Conservation (phyloP, 2,329 filamentous ascomycete genomes). For the Claviceps lovelessii region DNA sequence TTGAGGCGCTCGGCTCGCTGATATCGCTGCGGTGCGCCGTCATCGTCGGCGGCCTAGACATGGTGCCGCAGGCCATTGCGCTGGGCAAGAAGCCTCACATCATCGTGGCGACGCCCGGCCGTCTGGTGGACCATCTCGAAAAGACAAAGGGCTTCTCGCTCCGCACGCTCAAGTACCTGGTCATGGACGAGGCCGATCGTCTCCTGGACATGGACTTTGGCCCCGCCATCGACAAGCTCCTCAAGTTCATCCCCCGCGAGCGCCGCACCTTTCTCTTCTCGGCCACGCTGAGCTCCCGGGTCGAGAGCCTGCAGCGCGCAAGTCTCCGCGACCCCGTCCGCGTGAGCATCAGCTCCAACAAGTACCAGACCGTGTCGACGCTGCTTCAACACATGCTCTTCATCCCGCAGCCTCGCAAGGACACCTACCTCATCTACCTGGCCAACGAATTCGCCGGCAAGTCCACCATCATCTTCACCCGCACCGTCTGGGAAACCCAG, state of each 20-base stretch:
- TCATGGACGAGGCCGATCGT: constrained; percentile 90
- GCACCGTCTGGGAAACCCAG: constrained; percentile 85
- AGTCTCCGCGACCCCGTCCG: constrained; percentile 72
- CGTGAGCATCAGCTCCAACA: constrained; percentile 66
- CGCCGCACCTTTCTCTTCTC: constrained; percentile 79
- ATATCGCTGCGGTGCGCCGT: constrained; percentile 80
- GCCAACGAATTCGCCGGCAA: constrained; percentile 80
- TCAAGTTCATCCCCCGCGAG: constrained; percentile 72
- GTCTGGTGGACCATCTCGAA: constrained; percentile 81
- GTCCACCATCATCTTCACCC: constrained; percentile 75
- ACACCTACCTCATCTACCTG: constrained; percentile 75
- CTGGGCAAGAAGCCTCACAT: constrained; percentile 94
- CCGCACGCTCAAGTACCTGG: constrained; percentile 67
- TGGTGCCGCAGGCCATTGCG: constrained; percentile 81
- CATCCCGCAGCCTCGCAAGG: constrained; percentile 75
- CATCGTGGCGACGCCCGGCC: constrained; percentile 79
- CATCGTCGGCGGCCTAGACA: constrained; percentile 88
- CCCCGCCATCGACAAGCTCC: constrained; percentile 79
- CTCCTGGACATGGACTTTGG: constrained; percentile 91
- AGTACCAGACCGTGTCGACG: constrained; percentile 84
- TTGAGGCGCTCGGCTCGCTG: constrained; percentile 73
- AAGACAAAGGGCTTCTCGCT: constrained; percentile 94
- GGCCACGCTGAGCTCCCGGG: constrained; percentile 85
- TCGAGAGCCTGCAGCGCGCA: constrained; percentile 83
- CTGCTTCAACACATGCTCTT: constrained; percentile 78